A percentile compares a stretch with the other conserved stretches of the same genome.
Conservation (phyloP, 441 rosid species). For the Pelargonium australe region DNA sequence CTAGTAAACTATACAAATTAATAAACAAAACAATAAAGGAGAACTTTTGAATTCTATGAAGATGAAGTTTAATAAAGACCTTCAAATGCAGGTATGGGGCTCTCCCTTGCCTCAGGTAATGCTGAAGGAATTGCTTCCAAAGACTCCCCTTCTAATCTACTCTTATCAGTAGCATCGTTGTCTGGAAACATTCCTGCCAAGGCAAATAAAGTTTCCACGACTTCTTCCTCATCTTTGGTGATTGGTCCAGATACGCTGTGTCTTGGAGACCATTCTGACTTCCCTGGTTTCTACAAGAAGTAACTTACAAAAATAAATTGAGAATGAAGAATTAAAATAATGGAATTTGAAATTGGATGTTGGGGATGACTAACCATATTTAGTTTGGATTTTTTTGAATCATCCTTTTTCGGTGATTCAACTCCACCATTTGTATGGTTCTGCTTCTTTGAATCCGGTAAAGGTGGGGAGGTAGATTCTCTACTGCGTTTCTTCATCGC, state of each 20-base stretch:
- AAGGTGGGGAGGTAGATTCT: conserved; percentile 50
- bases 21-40: not conserved
- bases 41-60: not conserved
- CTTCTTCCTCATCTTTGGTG: conserved; percentile 94
- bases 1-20: conserved; percentile 10
- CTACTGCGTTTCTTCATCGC: conserved; percentile 75
- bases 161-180: conserved; percentile 22
- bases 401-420: conserved; percentile 36
- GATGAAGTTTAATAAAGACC: conserved; percentile 19
- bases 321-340: conserved; percentile 14
- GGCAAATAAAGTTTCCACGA: conserved; percentile 67
- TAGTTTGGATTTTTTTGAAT: conserved; percentile 36
- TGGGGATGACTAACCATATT: conserved; percentile 43
- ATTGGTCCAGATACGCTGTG: conserved; percentile 42
- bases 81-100: conserved; percentile 19
- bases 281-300: conserved; percentile 40
- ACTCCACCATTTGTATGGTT: conserved; percentile 33
- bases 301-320: conserved; percentile 16
- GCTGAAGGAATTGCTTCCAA: conserved; percentile 28
- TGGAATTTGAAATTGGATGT: conserved; percentile 20
- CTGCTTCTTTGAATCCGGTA: conserved; percentile 49
- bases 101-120: conserved; percentile 31
- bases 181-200: conserved; percentile 70
- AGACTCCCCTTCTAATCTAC: conserved; percentile 24
- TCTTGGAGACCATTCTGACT: conserved; percentile 31